phyloP scores from a whole-genome alignment of 164 flowering plant genomes.

The Aristolochia fimbriata region DNA sequence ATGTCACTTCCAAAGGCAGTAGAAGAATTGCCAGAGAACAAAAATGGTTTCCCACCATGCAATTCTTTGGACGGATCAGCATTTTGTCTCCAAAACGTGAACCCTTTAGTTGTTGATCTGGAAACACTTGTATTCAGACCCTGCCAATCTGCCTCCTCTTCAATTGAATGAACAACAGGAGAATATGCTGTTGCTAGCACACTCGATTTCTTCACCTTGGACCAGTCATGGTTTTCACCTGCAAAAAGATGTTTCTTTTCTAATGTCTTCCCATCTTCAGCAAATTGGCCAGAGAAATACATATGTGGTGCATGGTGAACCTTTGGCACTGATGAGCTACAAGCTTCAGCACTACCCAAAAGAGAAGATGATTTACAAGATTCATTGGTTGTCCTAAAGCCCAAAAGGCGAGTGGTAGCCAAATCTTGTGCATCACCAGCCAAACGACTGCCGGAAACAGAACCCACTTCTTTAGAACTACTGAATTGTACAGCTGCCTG shows the following conservation, averaged over 20 bases:
- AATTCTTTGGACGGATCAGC: too few species aligned
- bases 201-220: background rate
- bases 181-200: constrained; percentile 2
- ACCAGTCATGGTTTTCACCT: constrained; percentile 1
- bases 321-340: constrained; percentile 10
- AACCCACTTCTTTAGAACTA: background rate
- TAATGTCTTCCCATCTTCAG: constrained; percentile 15
- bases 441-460: constrained; percentile 4
- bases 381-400: constrained; percentile 7
- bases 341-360: constrained; percentile 3
- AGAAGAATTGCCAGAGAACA: background rate
- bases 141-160: constrained; percentile 3
- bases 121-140: too few species aligned
- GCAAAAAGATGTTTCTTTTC: background rate
- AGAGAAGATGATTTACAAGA: constrained; percentile 7
- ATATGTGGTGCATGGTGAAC: constrained; percentile 13
- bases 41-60: too few species aligned
- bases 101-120: too few species aligned
- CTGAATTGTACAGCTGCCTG: background rate
- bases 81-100: too few species aligned
- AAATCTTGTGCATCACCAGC: constrained; percentile 16
- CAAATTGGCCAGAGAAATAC: constrained; percentile 7
- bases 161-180: constrained; percentile 7
- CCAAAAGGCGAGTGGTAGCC: constrained; percentile 4
- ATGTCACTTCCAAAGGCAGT: constrained; percentile 5